phyloP scores from a whole-genome alignment of 176 grass and related monocot species.

The Oryza meyeriana region DNA sequence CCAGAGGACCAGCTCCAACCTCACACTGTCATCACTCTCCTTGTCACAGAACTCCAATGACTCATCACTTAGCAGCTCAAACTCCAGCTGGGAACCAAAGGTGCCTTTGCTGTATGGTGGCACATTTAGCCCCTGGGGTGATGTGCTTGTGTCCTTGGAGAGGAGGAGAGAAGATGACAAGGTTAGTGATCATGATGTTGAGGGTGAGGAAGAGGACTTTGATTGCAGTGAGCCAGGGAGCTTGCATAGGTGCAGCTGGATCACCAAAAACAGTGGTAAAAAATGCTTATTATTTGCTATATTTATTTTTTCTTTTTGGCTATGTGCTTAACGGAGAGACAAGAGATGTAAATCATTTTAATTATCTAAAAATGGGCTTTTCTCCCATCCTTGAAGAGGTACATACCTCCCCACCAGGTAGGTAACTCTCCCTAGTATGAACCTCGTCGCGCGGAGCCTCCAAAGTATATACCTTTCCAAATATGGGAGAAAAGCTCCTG shows the following conservation, averaged over 20 bases:
- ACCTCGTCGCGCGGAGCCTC: too few relatives aligned
- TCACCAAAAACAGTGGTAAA: constrained; percentile 89
- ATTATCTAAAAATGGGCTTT: too few relatives aligned
- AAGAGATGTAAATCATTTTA: too few relatives aligned
- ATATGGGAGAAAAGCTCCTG: too few relatives aligned
- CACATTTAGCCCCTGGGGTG: constrained; percentile 58
- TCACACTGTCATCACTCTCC: constrained; percentile 86
- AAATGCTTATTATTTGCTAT: neutral
- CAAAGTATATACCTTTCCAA: too few relatives aligned
- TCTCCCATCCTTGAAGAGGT: too few relatives aligned
- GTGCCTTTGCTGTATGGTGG: constrained; percentile 60
- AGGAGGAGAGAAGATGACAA: constrained; percentile 48
- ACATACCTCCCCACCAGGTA: too few relatives aligned
- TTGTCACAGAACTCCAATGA: constrained; percentile 96
- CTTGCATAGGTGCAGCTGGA: constrained; percentile 88
- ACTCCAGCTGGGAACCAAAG: constrained; percentile 91
- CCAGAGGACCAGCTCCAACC: constrained; percentile 69
- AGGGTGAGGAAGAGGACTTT: constrained; percentile 39
- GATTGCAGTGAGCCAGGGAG: constrained; percentile 52
- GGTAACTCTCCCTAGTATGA: too few relatives aligned
- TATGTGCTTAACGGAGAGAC: too few relatives aligned
- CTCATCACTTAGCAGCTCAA: constrained; percentile 89
- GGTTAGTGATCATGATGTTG: constrained; percentile 41
- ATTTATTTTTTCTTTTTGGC: neutral
- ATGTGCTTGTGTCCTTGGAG: constrained; percentile 40